These are phyloP conservation scores for Dipteronia sinensis DNA, from an alignment of 345 rosid genomes.

Conservation along the genomic window DNA sequence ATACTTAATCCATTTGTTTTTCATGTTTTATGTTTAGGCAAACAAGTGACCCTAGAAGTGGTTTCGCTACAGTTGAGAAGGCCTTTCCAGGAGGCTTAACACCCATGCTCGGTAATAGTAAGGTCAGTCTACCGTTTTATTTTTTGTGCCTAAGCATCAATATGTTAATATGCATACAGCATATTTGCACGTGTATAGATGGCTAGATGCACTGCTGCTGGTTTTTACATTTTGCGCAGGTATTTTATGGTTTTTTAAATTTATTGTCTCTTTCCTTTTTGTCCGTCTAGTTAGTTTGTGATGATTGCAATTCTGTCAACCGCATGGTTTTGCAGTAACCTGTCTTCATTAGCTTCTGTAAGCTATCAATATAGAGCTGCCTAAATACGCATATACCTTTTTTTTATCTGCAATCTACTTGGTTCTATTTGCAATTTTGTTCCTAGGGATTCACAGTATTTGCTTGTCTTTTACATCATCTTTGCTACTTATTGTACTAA, in stretches of 20 bases:
- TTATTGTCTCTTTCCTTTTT: not conserved
- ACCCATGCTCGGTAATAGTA: conserved; percentile 92
- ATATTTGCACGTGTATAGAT: not conserved
- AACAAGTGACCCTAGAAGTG: conserved; percentile 86
- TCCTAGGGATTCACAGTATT: not conserved
- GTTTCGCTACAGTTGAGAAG: conserved; percentile 89
- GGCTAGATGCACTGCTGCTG: not conserved
- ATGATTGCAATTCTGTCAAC: not conserved
- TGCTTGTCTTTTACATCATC: not conserved
- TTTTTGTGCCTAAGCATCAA: conserved; percentile 3
- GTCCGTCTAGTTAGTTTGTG: not conserved
- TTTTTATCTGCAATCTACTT: not conserved
- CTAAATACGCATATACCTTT: not conserved
- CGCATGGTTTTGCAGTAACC: not conserved
- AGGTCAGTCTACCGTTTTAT: conserved; percentile 48
- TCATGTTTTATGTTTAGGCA: conserved; percentile 47
- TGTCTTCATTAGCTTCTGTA: not conserved
- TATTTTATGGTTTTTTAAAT: not conserved
- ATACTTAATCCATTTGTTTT: conserved; percentile 9
- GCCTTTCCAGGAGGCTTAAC: conserved; percentile 83
- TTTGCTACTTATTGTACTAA: not conserved
- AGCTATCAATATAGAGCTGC: not conserved
- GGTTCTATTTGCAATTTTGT: not conserved
- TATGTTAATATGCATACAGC: not conserved
- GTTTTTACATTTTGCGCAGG: not conserved